A percentile compares a stretch with the other conserved stretches of the same genome.
Evolutionary conservation across 805 yeast genomes (phyloP).

Genomic region (Sugiyamaella mastotermitis): DNA sequence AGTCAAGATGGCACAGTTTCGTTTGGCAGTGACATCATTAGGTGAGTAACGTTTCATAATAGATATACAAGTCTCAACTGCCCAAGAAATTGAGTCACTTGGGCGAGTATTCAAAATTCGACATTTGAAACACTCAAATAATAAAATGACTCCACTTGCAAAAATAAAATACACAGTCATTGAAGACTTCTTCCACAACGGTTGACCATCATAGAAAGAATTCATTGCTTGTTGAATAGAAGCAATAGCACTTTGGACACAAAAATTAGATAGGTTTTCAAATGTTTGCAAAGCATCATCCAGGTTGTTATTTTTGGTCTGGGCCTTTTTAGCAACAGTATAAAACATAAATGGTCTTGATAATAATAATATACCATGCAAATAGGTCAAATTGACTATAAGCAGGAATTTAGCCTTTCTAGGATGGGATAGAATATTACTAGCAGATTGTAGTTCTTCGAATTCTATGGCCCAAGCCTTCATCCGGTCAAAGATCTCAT

Average conservation of each 20-base stretch:
- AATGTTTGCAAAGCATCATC: constrained; percentile 9
- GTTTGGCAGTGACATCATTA: constrained; percentile 3
- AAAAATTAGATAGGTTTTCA: constrained; percentile 8
- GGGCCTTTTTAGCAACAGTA: constrained; percentile 9
- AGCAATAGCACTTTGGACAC: constrained; percentile 10
- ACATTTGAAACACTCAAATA: constrained; percentile 4
- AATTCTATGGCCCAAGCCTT: constrained; percentile 10
- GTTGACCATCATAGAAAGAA: background rate
- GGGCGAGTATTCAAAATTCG: constrained; percentile 1
- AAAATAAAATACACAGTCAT: constrained; percentile 14
- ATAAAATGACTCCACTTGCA: constrained; percentile 6
- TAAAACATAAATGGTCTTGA: constrained; percentile 15
- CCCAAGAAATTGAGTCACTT: background rate
- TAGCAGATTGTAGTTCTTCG: background rate
- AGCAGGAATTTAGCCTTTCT: background rate
- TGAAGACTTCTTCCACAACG: constrained; percentile 1
- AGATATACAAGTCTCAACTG: background rate
- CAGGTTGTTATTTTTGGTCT: constrained; percentile 2
- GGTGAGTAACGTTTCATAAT: background rate
- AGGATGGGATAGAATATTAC: background rate
- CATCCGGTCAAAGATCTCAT: constrained; percentile 4
- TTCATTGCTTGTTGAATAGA: background rate
- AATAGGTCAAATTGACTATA: constrained; percentile 12
- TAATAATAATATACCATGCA: constrained; percentile 13
- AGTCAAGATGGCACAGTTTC: constrained; percentile 1